Percentiles rank a stretch among this genome's conserved stretches.
These are phyloP conservation scores for Jacaranda mimosifolia DNA, from an alignment of 257 asterid genomes.

Conservation along the genomic window DNA sequence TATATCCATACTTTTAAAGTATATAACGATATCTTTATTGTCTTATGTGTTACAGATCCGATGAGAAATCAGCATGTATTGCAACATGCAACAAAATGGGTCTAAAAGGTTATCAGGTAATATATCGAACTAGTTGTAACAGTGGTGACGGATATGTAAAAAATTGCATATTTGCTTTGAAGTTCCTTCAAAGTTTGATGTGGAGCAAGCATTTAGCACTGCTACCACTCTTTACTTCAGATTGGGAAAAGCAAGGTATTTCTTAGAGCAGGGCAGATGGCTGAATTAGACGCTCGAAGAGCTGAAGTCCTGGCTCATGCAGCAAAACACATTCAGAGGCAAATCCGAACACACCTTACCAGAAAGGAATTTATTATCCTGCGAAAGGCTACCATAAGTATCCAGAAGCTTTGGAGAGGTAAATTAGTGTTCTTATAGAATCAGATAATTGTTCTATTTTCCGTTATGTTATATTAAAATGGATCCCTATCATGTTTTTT, in stretches of 20 bases:
- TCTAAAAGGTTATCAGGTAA: slow-evolving; percentile 89
- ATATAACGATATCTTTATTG: not conserved
- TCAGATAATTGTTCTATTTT: not conserved
- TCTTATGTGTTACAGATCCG: slow-evolving; percentile 56
- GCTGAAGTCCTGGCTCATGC: slow-evolving; percentile 88
- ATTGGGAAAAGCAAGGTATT: slow-evolving; percentile 94
- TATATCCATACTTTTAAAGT: not conserved
- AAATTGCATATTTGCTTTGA: slow-evolving; percentile 30
- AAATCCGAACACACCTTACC: slow-evolving; percentile 77
- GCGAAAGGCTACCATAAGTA: slow-evolving; percentile 66
- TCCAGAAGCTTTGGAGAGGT: slow-evolving; percentile 94
- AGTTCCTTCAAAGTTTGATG: slow-evolving; percentile 7
- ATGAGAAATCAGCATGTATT: slow-evolving; percentile 85
- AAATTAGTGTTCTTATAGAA: slow-evolving; percentile 7
- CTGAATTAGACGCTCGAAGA: slow-evolving; percentile 92
- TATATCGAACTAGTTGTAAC: not conserved
- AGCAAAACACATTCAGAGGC: slow-evolving; percentile 84
- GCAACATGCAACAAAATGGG: slow-evolving; percentile 84
- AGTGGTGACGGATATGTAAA: slow-evolving; percentile 5
- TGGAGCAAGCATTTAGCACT: slow-evolving; percentile 14
- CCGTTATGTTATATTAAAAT: not conserved
- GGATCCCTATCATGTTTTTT: not conserved
- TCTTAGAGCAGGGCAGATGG: slow-evolving; percentile 99
- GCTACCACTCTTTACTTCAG: slow-evolving; percentile 47
- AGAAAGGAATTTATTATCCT: slow-evolving; percentile 76